Percentiles rank a stretch among this genome's conserved stretches.
These are phyloP conservation scores for Trichoderma sp. DNA, from an alignment of 2,329 filamentous ascomycete species.

Conservation along the genomic window DNA sequence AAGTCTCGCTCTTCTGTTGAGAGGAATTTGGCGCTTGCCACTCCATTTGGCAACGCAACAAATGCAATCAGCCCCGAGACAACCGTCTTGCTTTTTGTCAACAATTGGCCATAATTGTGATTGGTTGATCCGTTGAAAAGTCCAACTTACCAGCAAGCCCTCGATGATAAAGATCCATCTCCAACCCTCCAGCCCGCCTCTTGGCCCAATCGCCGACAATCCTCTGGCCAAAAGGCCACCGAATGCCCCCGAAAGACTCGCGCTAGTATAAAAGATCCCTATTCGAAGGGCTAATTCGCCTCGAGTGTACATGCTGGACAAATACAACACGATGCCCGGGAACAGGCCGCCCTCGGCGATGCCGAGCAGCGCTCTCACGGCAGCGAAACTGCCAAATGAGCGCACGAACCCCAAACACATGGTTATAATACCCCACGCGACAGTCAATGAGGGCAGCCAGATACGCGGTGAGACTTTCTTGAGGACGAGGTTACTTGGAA, in stretches of 20 bases:
- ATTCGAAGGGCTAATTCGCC: slow-evolving; percentile 63
- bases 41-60: slow-evolving; percentile 56
- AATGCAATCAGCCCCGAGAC: slow-evolving; percentile 53
- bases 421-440: slow-evolving; percentile 59
- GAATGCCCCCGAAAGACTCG: slow-evolving; percentile 65
- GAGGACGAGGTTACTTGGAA: slow-evolving; percentile 65
- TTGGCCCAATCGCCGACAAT: slow-evolving; percentile 58
- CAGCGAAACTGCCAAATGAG: slow-evolving; percentile 58
- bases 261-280: slow-evolving; percentile 68
- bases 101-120: not conserved
- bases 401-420: slow-evolving; percentile 58
- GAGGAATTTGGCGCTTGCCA: slow-evolving; percentile 56
- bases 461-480: slow-evolving; percentile 61
- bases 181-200: slow-evolving; percentile 57
- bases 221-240: slow-evolving; percentile 60
- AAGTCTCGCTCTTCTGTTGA: slow-evolving; percentile 52
- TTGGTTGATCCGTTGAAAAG: not conserved
- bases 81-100: slow-evolving; percentile 47
- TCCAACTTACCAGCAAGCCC: slow-evolving; percentile 43
- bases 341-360: slow-evolving; percentile 65
- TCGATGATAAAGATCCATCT: slow-evolving; percentile 65
- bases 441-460: slow-evolving; percentile 60
- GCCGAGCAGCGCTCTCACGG: slow-evolving; percentile 62
- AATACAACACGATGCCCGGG: slow-evolving; percentile 68
- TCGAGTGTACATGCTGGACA: slow-evolving; percentile 62